phyloP scores from a whole-genome alignment of 2,329 filamentous ascomycete genomes.

The Pseudogymnoascus destructans region DNA sequence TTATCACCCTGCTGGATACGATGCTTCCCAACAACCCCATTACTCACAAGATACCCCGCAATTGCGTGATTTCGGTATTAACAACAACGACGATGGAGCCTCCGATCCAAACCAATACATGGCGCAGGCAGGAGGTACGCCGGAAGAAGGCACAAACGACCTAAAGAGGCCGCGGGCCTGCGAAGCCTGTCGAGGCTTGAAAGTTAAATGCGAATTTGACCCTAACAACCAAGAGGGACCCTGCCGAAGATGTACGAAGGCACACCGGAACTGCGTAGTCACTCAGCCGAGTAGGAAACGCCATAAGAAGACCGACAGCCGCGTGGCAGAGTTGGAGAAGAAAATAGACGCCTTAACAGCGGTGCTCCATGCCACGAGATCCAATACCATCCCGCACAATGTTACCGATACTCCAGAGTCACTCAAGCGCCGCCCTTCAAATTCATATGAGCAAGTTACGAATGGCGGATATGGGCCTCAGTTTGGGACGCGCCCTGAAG shows the following conservation, averaged over 20 bases:
- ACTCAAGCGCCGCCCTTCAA: constrained; percentile 9
- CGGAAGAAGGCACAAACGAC: constrained; percentile 19
- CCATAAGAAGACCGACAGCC: constrained; percentile 32
- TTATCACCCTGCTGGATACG: constrained; percentile 4
- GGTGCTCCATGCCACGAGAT: constrained; percentile 25
- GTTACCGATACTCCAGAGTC: not conserved
- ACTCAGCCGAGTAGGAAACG: constrained; percentile 31
- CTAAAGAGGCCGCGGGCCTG: constrained; percentile 29
- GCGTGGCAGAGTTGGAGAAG: constrained; percentile 33
- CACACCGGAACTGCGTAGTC: constrained; percentile 29
- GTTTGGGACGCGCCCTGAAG: constrained; percentile 17
- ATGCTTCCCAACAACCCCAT: not conserved
- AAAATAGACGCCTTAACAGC: constrained; percentile 31
- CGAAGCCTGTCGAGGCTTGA: constrained; percentile 31
- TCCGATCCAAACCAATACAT: constrained; percentile 6
- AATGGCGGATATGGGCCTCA: constrained; percentile 21
- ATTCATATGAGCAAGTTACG: constrained; percentile 25
- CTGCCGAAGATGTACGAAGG: constrained; percentile 31
- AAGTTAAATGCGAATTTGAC: constrained; percentile 31
- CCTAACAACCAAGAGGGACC: constrained; percentile 24
- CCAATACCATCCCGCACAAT: constrained; percentile 10
- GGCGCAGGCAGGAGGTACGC: constrained; percentile 14
- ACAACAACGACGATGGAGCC: constrained; percentile 3
- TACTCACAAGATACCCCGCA: constrained; percentile 6
- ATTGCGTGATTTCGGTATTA: constrained; percentile 2